phyloP scores from a whole-genome alignment of 1,284 basidiomycete genomes.

The Malassezia sp. region DNA sequence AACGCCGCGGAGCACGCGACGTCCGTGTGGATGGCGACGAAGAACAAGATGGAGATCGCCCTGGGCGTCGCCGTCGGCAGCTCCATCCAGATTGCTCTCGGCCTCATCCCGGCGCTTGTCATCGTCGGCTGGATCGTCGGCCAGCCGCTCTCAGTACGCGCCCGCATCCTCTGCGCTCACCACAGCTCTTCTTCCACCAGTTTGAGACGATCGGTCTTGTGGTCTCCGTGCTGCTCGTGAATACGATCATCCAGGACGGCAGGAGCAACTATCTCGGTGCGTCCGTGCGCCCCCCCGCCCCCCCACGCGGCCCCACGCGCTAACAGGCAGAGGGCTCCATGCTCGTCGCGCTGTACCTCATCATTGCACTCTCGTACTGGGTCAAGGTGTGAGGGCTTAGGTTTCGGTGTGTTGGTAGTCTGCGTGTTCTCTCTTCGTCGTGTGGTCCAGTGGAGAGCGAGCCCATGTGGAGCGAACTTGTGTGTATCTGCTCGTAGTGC shows the following conservation, averaged over 20 bases:
- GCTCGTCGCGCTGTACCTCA: slow-evolving; percentile 45
- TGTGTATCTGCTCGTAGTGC: no score
- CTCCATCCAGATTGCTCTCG: slow-evolving; percentile 50
- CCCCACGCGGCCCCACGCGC: neutral
- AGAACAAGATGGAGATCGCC: slow-evolving; percentile 45
- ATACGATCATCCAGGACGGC: slow-evolving; percentile 45
- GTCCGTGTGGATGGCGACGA: slow-evolving; percentile 38
- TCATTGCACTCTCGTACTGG: slow-evolving; percentile 41
- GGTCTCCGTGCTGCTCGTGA: slow-evolving; percentile 44
- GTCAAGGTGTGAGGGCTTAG: no score
- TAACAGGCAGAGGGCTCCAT: slow-evolving; percentile 44
- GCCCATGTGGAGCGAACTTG: no score
- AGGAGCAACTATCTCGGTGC: slow-evolving; percentile 40
- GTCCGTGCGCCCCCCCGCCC: neutral
- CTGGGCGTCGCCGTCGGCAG: slow-evolving; percentile 80
- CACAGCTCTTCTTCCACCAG: slow-evolving; percentile 45
- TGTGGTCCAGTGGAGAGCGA: no score
- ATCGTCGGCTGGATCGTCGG: slow-evolving; percentile 46
- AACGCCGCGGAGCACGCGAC: slow-evolving; percentile 52
- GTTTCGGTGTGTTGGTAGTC: no score
- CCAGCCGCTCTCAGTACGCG: slow-evolving; percentile 45
- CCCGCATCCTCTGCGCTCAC: no score
- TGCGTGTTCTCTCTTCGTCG: no score
- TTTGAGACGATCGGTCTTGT: slow-evolving; percentile 43
- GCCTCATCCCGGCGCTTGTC: slow-evolving; percentile 45